These are phyloP conservation scores for Trypanosoma scelopori DNA, from an alignment of 208 protist genomes.

Conservation along the genomic window DNA sequence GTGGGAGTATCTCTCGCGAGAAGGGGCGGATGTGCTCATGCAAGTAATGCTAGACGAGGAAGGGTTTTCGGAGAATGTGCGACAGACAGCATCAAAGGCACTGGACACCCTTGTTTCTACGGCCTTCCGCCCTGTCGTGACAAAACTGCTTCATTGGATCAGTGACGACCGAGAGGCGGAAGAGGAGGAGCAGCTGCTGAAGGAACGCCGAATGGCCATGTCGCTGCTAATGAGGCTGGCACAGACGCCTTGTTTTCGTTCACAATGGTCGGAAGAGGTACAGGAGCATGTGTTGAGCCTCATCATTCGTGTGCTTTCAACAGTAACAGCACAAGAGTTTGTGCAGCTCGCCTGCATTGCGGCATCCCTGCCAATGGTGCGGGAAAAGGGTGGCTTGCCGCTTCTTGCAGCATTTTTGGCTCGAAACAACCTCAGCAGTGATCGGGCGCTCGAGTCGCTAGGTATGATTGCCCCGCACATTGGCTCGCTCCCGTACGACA, in stretches of 20 bases:
- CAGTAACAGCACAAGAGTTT: slow-evolving; percentile 75
- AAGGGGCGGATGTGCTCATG: slow-evolving; percentile 87
- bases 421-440: slow-evolving; percentile 35
- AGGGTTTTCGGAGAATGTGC: slow-evolving; percentile 72
- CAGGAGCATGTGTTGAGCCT: slow-evolving; percentile 65
- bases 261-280: slow-evolving; percentile 79
- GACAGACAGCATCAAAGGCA: slow-evolving; percentile 59
- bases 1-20: slow-evolving; percentile 80
- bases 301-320: slow-evolving; percentile 64
- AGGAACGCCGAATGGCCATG: slow-evolving; percentile 81
- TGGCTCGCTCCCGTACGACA: slow-evolving; percentile 30
- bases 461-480: slow-evolving; percentile 57
- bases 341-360: slow-evolving; percentile 57
- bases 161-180: slow-evolving; percentile 85
- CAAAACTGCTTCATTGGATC: slow-evolving; percentile 88
- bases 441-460: slow-evolving; percentile 60
- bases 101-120: slow-evolving; percentile 69
- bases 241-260: slow-evolving; percentile 33
- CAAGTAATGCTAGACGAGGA: slow-evolving; percentile 83
- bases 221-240: slow-evolving; percentile 48
- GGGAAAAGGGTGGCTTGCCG: slow-evolving; percentile 48
- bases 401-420: slow-evolving; percentile 65
- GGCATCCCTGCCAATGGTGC: slow-evolving; percentile 58
- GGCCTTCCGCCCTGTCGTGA: slow-evolving; percentile 73
- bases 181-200: slow-evolving; percentile 67